phyloP scores from a whole-genome alignment of 495 filamentous ascomycete genomes.

The Pseudomonodictys pantanalensis region DNA sequence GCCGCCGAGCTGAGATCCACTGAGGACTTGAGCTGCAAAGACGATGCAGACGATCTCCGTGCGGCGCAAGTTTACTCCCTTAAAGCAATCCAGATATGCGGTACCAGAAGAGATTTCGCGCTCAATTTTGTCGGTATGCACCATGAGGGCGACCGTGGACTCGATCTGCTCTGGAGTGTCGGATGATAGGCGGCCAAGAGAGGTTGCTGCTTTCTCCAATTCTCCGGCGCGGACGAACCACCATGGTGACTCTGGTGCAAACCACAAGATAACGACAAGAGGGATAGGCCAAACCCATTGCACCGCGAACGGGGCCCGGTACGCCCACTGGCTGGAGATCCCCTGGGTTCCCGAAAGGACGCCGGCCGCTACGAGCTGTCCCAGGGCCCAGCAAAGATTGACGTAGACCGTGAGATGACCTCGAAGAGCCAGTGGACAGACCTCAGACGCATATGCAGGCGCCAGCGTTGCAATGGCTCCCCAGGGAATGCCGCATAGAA shows the following conservation, averaged over 20 bases:
- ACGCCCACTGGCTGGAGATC: conserved; percentile 59
- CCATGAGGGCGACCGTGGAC: background rate
- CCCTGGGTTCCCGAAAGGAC: conserved; percentile 64
- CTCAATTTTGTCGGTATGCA: conserved; percentile 5
- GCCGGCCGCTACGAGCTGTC: conserved; percentile 69
- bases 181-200: conserved; percentile 56
- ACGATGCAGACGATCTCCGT: conserved; percentile 70
- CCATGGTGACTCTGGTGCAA: conserved; percentile 76
- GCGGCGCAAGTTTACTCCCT: conserved; percentile 65
- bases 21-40: conserved; percentile 76
- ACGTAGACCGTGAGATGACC: conserved; percentile 74
- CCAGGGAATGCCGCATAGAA: conserved; percentile 74
- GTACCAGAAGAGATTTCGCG: conserved; percentile 5
- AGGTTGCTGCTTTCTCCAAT: conserved; percentile 61
- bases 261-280: conserved; percentile 53
- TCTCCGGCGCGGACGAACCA: conserved; percentile 72
- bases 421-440: conserved; percentile 68
- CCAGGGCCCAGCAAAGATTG: conserved; percentile 77
- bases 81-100: conserved; percentile 67
- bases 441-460: conserved; percentile 77
- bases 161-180: background rate
- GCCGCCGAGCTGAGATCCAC: conserved; percentile 57
- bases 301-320: conserved; percentile 64
- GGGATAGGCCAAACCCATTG: conserved; percentile 86
- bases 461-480: conserved; percentile 76